Evolutionary conservation across 164 flowering plant genomes (phyloP), one percentile per base, ranked within the genome.

Genomic region (Stephania japonica): DNA sequence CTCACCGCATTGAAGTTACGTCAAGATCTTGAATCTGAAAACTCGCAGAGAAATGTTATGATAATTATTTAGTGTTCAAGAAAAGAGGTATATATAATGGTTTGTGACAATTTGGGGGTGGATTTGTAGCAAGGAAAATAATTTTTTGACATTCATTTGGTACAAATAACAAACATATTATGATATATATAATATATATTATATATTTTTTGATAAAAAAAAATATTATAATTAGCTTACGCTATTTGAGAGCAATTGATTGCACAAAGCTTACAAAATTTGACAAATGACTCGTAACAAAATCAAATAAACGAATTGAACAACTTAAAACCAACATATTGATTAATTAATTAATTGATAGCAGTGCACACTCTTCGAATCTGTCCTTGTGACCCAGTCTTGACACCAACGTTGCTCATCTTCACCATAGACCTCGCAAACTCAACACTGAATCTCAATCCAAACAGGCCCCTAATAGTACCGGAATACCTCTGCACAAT

Each of bases 401-500:
- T 82, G 66, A 86, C 90, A 1, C 79, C 88, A 26, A 86, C 74
- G 63, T 82, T 83, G 62, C 90, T 80, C 91, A 88, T 89, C 80
- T 84, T 88, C 74, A 84, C 85, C 93, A 88, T 89, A 1, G 93
- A 78, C 64, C 74, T 79, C 10, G 80, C 85, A 70, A 86, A 89
- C 78, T 88, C 86, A 0, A 75, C 62, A 12, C 69, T 70, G 64
- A 85, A 89, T n/a, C 50, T 76, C 78, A 81, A 49, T 0, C 85
- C 85, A 16, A 62, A 47, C 67, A 79, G 38, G 0, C 86, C 85
- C 61, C 84, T 77, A 24, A 76, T 18, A 25, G 73, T 65, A 4
- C 87, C 83, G 19, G 77, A 59, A 61, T 75, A 86, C 0, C 80
- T 68, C 43, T 83, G 88, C 41, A 85, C 87, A 26, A 77, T 23